Evolutionary conservation across 2,329 filamentous ascomycete species (phyloP), one percentile per base, ranked within the genome.

Genomic region (Aspergillus unguis): DNA sequence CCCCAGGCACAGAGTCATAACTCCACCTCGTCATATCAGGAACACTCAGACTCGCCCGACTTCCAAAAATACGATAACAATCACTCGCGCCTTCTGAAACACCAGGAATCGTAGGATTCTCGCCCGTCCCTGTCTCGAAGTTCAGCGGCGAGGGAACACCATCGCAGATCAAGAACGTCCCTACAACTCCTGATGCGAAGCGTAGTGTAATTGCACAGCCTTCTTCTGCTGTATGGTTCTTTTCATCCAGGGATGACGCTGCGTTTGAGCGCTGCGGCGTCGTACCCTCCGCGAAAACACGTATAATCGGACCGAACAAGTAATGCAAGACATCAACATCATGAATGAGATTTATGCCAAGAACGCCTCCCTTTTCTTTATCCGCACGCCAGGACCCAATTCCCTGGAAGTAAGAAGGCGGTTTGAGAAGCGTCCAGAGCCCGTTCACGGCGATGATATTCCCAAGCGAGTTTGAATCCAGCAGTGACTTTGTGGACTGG

Each of bases 301-400:
- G 69, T 0, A 63, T 61, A 27, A 85, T 79, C 0, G 79, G 75
- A 0, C 81, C 80, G 27, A 85, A 74, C 1, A 84, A 67, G 62
- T 79, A 77, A 43, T 84, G 81, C 17, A 85, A 67, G 0, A 83
- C 66, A 54, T 85, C 82, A 36, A 85, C 69, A 45, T 85, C 82
- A 59, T 85, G 82, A n/a, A 84, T 75, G 40, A 85, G 67, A 59
- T 85, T 85, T 54, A 84, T 84, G 2, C 79, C 67, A 6, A 84
- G 67, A 0, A 78, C 75, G 0, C 81, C 81, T 2, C 80, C 81
- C 1, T 76, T 77, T 2, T 70, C 63, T 4, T 62, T 65, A 5
- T 56, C 58, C 4, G 73, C 70, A 10, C 79, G 73, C 81, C 82
- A 84, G 36, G 75, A 17, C 7, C 45, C 73, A 0, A 69, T 67